Base-by-base conservation (phyloP, 345 rosid species). In the Brassica juncea region DNA sequence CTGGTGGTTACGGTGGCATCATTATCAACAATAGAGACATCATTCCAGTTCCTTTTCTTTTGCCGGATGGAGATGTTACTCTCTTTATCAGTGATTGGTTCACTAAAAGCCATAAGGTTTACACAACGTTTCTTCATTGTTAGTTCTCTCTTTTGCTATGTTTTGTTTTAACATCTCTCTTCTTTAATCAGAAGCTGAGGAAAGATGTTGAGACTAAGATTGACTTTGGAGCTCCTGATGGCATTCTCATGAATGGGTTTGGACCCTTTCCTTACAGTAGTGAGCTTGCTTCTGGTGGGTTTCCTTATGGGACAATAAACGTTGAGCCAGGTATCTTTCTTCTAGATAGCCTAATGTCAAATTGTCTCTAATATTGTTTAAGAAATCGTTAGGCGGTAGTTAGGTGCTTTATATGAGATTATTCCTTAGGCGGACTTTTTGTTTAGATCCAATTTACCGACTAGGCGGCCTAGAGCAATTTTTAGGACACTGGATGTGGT, bases 1-100 rank as follows among this genome's bases (percentile, higher is more conserved):
- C 88, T 0, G 96, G 98, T 77, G 97, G 98, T 0, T 92, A 82
- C 35, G 96, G 93, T 27, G 90, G 96, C 27, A 92, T 92, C 71
- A 80, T 91, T 60, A 73, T 92, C 30, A 90, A 89, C 72, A 94
- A 90, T 69, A 78, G 97, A 70, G 82, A 77, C 10, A 87, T 92
- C 52, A 92, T 94, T 60, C 85, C 91, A 0, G 68, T 94, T 42
- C 97, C 96, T 5, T 94, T 94, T 77, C 23, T 55, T 23, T 68
- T 73, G 42, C 97, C 98, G 15, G 94, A 91, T 79, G 96, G 87
- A 44, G 97, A 94, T 82, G 81, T 92, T 71, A 87, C 88, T 1
- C 73, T 94, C 77, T 86, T 94, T 71, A 82, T 94, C 35, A 83
- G 92, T 79, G 98, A 94, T 66, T 92, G 96, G 94, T 90, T 84